Conservation (phyloP, 495 filamentous ascomycete species). For the Aspergillus sclerotiicarbonarius region DNA sequence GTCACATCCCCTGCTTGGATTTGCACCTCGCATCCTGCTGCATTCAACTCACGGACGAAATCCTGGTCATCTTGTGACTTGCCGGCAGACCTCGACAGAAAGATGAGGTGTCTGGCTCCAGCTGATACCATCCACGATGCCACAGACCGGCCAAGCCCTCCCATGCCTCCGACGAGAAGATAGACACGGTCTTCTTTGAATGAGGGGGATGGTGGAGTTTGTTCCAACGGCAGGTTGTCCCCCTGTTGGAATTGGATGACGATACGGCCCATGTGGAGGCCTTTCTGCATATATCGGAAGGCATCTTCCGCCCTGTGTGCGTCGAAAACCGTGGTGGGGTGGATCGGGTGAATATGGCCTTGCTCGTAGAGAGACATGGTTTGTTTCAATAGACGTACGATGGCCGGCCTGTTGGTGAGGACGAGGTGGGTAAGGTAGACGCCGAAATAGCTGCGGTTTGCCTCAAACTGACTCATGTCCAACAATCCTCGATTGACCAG, state of each 20-base stretch:
- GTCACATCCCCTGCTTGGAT: conserved; percentile 17
- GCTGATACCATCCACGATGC: conserved; percentile 54
- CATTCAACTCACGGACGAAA: conserved; percentile 37
- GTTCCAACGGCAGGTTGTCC: conserved; percentile 4
- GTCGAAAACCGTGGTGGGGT: conserved; percentile 23
- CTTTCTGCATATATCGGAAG: conserved; percentile 46
- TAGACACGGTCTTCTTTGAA: conserved; percentile 29
- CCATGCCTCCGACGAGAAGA: conserved; percentile 48
- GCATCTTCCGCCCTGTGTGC: conserved; percentile 42
- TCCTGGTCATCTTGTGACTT: conserved; percentile 10
- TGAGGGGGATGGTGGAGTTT: not conserved
- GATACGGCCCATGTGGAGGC: conserved; percentile 31
- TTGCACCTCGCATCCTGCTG: conserved; percentile 15
- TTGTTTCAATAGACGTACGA: no score
- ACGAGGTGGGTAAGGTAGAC: no score
- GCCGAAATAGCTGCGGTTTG: no score
- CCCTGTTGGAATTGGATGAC: conserved; percentile 15
- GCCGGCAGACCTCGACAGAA: conserved; percentile 30
- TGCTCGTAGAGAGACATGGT: no score
- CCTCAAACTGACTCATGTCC: no score
- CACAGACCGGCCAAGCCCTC: conserved; percentile 57
- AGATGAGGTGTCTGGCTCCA: conserved; percentile 54
- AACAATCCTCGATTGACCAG: conserved; percentile 11
- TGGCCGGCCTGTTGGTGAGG: no score
- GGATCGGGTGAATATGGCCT: conserved; percentile 14